A percentile compares a stretch with the other conserved stretches of the same genome.
These are phyloP conservation scores for Protomyces gravidus DNA, from an alignment of 1,139 yeast genomes.

Conservation along the genomic window DNA sequence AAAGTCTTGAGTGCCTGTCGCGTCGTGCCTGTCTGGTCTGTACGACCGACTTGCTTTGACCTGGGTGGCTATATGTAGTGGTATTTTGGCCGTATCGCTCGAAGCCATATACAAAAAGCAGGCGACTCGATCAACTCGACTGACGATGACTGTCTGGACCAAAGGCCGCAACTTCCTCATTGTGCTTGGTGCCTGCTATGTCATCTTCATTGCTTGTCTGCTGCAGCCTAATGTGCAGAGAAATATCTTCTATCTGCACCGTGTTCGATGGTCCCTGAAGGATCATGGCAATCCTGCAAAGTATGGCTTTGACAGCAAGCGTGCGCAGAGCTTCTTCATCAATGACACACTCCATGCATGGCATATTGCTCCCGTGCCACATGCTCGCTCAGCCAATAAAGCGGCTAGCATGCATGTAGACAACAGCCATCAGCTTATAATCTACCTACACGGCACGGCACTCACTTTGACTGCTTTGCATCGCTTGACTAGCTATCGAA, in stretches of 20 bases:
- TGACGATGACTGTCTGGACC: constrained; percentile 8
- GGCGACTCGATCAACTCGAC: background rate
- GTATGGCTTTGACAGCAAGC: constrained; percentile 7
- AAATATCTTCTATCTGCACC: constrained; percentile 15
- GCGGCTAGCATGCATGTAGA: background rate
- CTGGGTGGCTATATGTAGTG: no score
- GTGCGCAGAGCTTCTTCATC: constrained; percentile 16
- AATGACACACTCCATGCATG: constrained; percentile 15
- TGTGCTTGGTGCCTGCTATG: constrained; percentile 4
- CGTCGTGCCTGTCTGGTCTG: no score
- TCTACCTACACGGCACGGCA: constrained; percentile 29
- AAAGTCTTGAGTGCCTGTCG: no score
- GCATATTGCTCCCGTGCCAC: constrained; percentile 12
- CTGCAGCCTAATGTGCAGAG: constrained; percentile 11
- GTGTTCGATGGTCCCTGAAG: constrained; percentile 5
- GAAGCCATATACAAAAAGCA: background rate
- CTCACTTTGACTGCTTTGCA: constrained; percentile 25
- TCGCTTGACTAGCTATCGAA: constrained; percentile 23
- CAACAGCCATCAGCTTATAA: background rate
- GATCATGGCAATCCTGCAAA: constrained; percentile 6
- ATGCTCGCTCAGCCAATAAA: background rate
- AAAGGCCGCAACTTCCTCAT: constrained; percentile 18
- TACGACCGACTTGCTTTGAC: no score
- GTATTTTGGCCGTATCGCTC: no score
- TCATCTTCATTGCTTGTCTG: background rate